These are phyloP conservation scores for Trypanosomatidae sp. DNA, from an alignment of 208 protist genomes.

Conservation along the genomic window DNA sequence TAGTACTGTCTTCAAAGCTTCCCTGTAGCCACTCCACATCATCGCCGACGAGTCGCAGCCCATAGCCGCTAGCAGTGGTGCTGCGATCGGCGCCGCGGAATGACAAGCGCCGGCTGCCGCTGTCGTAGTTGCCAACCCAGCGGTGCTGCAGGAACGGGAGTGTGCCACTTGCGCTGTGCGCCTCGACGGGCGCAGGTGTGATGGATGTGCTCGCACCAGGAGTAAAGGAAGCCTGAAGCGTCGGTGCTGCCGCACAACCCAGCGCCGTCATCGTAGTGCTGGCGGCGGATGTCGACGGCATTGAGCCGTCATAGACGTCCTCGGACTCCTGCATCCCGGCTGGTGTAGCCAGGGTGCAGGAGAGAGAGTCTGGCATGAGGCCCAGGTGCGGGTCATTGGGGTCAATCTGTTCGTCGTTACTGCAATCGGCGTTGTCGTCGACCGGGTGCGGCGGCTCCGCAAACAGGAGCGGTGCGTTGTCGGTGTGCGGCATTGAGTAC, in stretches of 20 bases:
- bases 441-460: neutral
- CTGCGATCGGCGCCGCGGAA: conserved; percentile 3
- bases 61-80: conserved; percentile 1
- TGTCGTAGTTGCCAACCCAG: conserved; percentile 6
- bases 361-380: conserved; percentile 1
- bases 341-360: neutral
- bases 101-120: conserved; percentile 3
- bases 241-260: neutral
- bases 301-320: neutral
- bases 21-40: conserved; percentile 4
- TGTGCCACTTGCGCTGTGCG: neutral
- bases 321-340: neutral
- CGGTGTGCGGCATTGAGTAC: neutral
- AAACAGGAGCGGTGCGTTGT: neutral
- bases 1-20: neutral
- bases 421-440: neutral
- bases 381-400: conserved; percentile 1
- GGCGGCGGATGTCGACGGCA: neutral
- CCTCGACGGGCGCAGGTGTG: neutral
- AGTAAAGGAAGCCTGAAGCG: neutral
- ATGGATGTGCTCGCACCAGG: conserved; percentile 8
- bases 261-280: neutral
- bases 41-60: conserved; percentile 8
- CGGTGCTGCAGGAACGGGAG: neutral
- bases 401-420: neutral